These are phyloP conservation scores for Domatiomyces catenatus DNA, from an alignment of 2,329 filamentous ascomycete genomes.

Conservation along the genomic window DNA sequence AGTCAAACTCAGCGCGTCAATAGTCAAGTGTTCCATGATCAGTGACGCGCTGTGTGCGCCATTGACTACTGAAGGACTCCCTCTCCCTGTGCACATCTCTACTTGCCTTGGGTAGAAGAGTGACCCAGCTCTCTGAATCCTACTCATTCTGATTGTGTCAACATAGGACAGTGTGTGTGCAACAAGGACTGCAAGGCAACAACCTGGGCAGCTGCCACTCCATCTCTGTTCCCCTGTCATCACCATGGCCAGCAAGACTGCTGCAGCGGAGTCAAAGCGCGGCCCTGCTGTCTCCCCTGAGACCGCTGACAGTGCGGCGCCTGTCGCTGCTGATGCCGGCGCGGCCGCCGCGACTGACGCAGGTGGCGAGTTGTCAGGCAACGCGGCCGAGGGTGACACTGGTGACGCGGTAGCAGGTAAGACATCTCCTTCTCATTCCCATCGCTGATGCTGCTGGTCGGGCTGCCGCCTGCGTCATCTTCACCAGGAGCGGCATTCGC, in stretches of 20 bases:
- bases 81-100: neutral
- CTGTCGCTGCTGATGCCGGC: neutral
- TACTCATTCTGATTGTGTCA: neutral
- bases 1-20: neutral
- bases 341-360: too few species aligned
- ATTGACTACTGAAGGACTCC: neutral
- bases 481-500: neutral
- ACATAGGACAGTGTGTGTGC: neutral
- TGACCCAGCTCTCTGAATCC: neutral
- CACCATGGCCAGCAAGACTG: neutral
- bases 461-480: too few species aligned
- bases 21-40: neutral
- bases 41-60: neutral
- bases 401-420: neutral
- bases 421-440: neutral
- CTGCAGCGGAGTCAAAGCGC: neutral
- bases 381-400: neutral
- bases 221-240: neutral
- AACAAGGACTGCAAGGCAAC: neutral
- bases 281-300: neutral
- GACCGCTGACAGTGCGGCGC: neutral
- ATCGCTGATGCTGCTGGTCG: slow-evolving; percentile 19
- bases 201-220: neutral
- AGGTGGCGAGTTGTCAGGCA: neutral
- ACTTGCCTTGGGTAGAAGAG: neutral